A percentile compares a stretch with the other conserved stretches of the same genome.
Evolutionary conservation across 163 green algal genomes (phyloP).

Genomic region (Scenedesmus sp.): DNA sequence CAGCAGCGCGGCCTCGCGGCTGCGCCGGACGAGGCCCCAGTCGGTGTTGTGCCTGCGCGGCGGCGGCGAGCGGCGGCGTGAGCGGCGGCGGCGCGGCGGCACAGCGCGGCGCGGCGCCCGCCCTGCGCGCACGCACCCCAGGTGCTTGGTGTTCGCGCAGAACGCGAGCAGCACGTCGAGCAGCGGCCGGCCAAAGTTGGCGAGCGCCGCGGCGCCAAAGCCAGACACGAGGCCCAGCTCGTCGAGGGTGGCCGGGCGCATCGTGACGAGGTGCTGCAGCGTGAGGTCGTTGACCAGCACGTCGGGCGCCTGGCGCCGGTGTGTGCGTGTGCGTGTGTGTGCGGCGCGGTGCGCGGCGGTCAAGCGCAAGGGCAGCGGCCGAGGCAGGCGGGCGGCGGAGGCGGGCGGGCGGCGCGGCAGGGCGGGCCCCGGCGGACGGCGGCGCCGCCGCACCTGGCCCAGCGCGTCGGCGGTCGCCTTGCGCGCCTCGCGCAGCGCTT

Average conservation of each 20-base stretch:
- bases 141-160: constrained; percentile 15
- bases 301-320: constrained; percentile 44
- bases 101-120: too few species aligned
- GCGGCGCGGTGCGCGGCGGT: too few species aligned
- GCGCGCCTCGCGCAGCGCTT: background rate
- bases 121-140: too few species aligned
- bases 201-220: constrained; percentile 23
- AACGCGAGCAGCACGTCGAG: constrained; percentile 28
- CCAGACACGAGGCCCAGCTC: constrained; percentile 23
- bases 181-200: constrained; percentile 17
- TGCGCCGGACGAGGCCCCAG: constrained; percentile 13
- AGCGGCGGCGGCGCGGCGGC: too few species aligned
- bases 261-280: constrained; percentile 11
- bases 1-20: constrained; percentile 3
- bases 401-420: too few species aligned
- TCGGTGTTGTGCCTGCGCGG: constrained; percentile 30
- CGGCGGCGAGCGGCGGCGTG: too few species aligned
- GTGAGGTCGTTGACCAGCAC: constrained; percentile 44
- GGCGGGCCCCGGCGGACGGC: too few species aligned
- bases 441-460: constrained; percentile 10
- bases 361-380: too few species aligned
- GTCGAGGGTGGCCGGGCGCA: constrained; percentile 9
- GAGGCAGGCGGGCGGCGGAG: too few species aligned
- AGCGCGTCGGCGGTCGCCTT: constrained; percentile 37
- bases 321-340: too few species aligned